These are phyloP conservation scores for Grosmannia huntii DNA, from an alignment of 2,329 filamentous ascomycete genomes.

Conservation along the genomic window DNA sequence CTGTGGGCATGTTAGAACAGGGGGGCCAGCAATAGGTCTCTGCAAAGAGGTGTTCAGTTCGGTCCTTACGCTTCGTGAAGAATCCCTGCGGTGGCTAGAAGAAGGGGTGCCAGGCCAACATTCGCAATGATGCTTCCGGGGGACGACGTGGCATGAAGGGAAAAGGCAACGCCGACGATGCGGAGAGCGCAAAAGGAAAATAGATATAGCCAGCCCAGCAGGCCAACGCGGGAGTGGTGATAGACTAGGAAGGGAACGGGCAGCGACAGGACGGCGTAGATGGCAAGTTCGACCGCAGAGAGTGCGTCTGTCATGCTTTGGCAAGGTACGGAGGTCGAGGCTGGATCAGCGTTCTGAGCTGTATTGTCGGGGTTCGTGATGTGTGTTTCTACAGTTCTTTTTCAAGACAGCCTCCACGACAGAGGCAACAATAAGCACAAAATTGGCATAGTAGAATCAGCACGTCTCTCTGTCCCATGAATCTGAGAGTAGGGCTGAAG, in stretches of 20 bases:
- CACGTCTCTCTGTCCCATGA: too few species aligned
- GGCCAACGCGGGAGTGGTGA: not conserved
- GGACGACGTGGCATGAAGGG: not conserved
- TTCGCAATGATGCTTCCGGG: not conserved
- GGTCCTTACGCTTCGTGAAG: not conserved
- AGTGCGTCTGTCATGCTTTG: not conserved
- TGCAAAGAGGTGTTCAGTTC: not conserved
- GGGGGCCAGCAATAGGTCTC: too few species aligned
- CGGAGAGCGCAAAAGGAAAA: not conserved
- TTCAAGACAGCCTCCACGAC: too few species aligned
- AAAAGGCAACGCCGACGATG: not conserved
- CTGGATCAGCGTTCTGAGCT: not conserved
- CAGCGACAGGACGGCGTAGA: not conserved
- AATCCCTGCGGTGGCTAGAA: not conserved
- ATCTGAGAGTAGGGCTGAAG: too few species aligned
- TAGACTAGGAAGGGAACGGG: not conserved
- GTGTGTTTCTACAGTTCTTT: too few species aligned
- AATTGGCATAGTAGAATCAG: too few species aligned
- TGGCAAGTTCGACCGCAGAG: not conserved
- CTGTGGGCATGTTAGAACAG: not conserved
- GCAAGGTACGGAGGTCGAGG: not conserved
- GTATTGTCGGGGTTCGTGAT: not conserved
- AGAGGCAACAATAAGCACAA: too few species aligned
- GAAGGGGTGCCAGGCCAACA: not conserved
- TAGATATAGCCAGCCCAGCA: not conserved